Evolutionary conservation across 2,329 filamentous ascomycete genomes (phyloP), one percentile per base, ranked within the genome.

Genomic region (Rhynchosporium graminicola): DNA sequence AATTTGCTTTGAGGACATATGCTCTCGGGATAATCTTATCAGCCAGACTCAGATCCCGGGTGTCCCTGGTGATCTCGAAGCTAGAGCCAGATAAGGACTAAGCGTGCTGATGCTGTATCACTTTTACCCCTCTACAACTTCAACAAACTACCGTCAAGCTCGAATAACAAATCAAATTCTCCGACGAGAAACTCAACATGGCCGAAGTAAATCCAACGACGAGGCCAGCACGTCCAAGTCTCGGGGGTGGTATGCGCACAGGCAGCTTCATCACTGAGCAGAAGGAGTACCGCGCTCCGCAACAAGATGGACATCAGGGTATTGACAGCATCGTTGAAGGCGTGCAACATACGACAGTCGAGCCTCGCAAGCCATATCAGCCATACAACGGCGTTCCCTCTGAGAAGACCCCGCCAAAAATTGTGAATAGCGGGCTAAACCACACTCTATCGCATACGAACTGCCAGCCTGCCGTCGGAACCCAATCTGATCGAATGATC

Each of bases 251-350:
- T 52, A 83, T 82, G 81, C 81, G 85, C 71, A 86, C 82, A 77
- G 83, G 81, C 74, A 87, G 84, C 13, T 87, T 84, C 71, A 77
- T 87, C 61, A 80, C 80, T 73, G 85, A 87, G 67, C 83, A 87
- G 70, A 84, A 87, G 74, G 83, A 87, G 71, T 86, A 85, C 67
- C 83, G 85, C 55, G 82, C 83, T 36, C 83, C 83, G 10, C 78
- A 73, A 40, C 71, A 70, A 54, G 73, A 81, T 52, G 84, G 86
- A 33, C 78, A 77, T 62, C 84, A 85, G 66, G 85, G 84, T 65
- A 88, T 88, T 69, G 86, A 88, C 71, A 85, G 84, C 51, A 84
- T 88, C 15, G 81, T 88, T 57, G 85, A 88, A 73, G 82, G 84
- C 63, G 70, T 81, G 38, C 76, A 77, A 64, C 74, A 73, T 36